phyloP scores from a whole-genome alignment of 2,329 filamentous ascomycete genomes.

The Pleurostoma richardsiae region DNA sequence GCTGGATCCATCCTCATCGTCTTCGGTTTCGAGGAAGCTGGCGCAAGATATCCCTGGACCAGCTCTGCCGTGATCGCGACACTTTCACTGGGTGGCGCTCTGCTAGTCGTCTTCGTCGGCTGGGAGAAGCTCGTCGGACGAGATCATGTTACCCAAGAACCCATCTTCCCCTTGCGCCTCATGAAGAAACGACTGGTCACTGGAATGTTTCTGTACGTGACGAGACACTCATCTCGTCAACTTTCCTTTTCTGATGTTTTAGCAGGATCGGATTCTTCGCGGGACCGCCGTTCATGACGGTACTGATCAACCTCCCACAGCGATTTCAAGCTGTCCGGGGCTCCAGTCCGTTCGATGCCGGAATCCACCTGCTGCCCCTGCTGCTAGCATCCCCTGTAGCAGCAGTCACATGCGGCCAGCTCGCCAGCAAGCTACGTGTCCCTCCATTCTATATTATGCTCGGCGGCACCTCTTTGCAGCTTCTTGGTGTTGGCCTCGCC shows the following conservation, averaged over 20 bases:
- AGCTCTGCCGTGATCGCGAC: slow-evolving; percentile 29
- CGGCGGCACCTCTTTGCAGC: slow-evolving; percentile 19
- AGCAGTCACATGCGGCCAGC: slow-evolving; percentile 19
- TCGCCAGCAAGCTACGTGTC: slow-evolving; percentile 18
- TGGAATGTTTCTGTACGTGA: slow-evolving; percentile 25
- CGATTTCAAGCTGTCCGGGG: slow-evolving; percentile 26
- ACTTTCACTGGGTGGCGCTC: slow-evolving; percentile 11
- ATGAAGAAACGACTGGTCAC: slow-evolving; percentile 22
- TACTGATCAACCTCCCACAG: slow-evolving; percentile 29
- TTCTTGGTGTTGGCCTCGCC: slow-evolving; percentile 25
- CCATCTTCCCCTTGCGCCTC: slow-evolving; percentile 27
- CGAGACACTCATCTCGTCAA: slow-evolving; percentile 1
- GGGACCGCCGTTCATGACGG: slow-evolving; percentile 26
- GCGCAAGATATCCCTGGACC: slow-evolving; percentile 34
- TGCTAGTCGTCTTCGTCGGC: slow-evolving; percentile 18
- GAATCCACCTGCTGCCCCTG: slow-evolving; percentile 25
- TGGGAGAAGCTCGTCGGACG: slow-evolving; percentile 21
- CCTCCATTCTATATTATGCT: slow-evolving; percentile 24
- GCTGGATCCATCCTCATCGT: slow-evolving; percentile 37
- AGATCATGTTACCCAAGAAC: slow-evolving; percentile 15
- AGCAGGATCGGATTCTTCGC: slow-evolving; percentile 21
- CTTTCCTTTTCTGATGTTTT: slow-evolving; percentile 1
- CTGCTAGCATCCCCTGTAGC: slow-evolving; percentile 24
- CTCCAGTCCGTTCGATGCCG: slow-evolving; percentile 20
- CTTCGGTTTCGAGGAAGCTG: slow-evolving; percentile 38